Conservation (phyloP, 148 eudicot genomes). For the Rheum nobile region DNA sequence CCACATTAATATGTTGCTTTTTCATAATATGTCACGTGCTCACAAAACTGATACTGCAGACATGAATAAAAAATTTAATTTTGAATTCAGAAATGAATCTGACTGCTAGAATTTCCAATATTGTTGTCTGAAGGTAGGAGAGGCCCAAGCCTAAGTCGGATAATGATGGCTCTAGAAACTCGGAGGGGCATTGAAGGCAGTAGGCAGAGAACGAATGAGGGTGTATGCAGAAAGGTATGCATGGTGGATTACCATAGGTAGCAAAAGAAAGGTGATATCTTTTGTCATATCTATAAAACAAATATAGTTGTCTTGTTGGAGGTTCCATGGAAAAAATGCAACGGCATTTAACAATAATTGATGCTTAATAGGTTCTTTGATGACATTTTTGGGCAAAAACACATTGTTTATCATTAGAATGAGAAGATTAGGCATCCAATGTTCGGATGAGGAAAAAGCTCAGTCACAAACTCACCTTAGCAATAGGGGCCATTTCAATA, state of each 20-base stretch:
- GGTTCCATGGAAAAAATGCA: not conserved
- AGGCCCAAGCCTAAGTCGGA: not conserved
- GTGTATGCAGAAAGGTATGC: not conserved
- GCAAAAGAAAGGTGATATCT: not conserved
- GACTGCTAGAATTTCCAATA: not conserved
- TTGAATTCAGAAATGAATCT: not conserved
- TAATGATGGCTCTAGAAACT: not conserved
- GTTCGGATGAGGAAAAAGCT: not conserved
- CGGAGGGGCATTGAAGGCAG: not conserved
- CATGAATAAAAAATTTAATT: not conserved
- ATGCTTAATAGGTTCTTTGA: not conserved
- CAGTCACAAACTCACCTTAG: slow-evolving; percentile 43
- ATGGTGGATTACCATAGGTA: too few relatives aligned
- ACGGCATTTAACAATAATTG: not conserved
- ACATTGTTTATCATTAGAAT: not conserved
- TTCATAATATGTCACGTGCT: not conserved
- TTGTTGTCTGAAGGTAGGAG: not conserved
- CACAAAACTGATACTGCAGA: not conserved
- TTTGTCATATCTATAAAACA: not conserved
- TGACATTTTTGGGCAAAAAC: not conserved
- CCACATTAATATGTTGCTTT: not conserved
- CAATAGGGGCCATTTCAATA: slow-evolving; percentile 99
- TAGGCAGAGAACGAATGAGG: not conserved
- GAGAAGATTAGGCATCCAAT: not conserved
- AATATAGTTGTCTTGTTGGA: not conserved